phyloP scores from a whole-genome alignment of 1,284 basidiomycete genomes.

The Agroathelia rolfsii region DNA sequence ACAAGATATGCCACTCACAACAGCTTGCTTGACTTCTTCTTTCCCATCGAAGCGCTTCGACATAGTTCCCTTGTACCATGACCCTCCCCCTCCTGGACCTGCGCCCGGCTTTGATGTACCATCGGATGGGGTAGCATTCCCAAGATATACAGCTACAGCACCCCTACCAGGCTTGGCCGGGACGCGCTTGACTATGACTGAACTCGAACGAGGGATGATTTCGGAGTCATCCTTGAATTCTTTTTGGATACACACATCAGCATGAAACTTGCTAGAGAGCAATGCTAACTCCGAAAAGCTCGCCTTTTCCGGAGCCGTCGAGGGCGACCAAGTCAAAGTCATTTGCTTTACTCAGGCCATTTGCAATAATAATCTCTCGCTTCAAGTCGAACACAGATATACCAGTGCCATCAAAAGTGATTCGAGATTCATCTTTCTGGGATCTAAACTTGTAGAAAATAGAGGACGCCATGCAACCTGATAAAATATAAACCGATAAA shows the following conservation, averaged over 20 bases:
- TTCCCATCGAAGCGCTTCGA: constrained; percentile 87
- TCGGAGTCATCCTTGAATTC: constrained; percentile 90
- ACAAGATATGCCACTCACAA: too few relatives aligned
- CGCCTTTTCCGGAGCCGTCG: constrained; percentile 60
- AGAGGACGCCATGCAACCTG: constrained; percentile 92
- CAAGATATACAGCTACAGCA: constrained; percentile 81
- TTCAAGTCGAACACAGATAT: constrained; percentile 99
- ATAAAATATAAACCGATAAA: too few relatives aligned
- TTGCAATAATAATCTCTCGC: constrained; percentile 94
- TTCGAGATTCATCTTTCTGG: constrained; percentile 86
- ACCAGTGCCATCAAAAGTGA: constrained; percentile 96
- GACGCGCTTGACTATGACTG: constrained; percentile 85
- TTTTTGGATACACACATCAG: constrained; percentile 25
- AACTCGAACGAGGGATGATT: constrained; percentile 90
- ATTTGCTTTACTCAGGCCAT: constrained; percentile 91
- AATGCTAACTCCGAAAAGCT: not conserved
- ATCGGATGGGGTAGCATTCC: constrained; percentile 34
- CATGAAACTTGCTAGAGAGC: constrained; percentile 4
- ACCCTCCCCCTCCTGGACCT: constrained; percentile 23
- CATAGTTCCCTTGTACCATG: constrained; percentile 65
- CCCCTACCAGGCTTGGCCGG: constrained; percentile 89
- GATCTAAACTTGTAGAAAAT: constrained; percentile 99
- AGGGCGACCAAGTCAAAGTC: constrained; percentile 93
- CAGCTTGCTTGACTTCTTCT: too few relatives aligned
- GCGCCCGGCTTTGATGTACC: constrained; percentile 36